Evolutionary conservation across 2,329 filamentous ascomycete genomes (phyloP).

Genomic region (Coleophoma crateriformis): DNA sequence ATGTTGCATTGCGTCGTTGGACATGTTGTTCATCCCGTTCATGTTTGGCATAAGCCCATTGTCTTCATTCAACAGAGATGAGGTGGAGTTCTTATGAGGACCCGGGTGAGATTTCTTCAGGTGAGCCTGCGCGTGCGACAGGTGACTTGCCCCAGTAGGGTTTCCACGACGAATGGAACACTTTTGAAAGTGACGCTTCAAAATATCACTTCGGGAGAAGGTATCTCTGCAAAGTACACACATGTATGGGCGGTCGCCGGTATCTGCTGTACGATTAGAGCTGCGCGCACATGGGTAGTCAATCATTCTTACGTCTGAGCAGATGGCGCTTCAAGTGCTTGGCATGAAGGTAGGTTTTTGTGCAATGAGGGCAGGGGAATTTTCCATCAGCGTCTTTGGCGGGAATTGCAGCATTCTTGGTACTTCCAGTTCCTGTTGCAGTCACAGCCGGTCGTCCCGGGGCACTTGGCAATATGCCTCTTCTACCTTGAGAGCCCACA

Average conservation of each 20-base stretch:
- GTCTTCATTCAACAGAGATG: conserved; percentile 42
- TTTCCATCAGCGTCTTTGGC: conserved; percentile 97
- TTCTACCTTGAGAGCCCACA: conserved; percentile 87
- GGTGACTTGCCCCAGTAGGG: conserved; percentile 87
- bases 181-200: conserved; percentile 99
- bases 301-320: conserved; percentile 74
- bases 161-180: conserved; percentile 95
- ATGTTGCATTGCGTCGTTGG: conserved; percentile 50
- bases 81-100: conserved; percentile 47
- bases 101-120: conserved; percentile 67
- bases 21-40: conserved; percentile 56
- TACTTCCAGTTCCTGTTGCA: conserved; percentile 58
- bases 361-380: conserved; percentile 96
- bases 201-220: conserved; percentile 94
- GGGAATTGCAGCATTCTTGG: conserved; percentile 79
- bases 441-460: conserved; percentile 78
- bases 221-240: conserved; percentile 97
- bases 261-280: conserved; percentile 57
- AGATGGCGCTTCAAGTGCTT: conserved; percentile 98
- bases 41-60: conserved; percentile 46
- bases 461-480: conserved; percentile 87
- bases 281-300: not conserved
- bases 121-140: conserved; percentile 88
- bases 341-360: conserved; percentile 94
- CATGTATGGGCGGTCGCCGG: conserved; percentile 96